Base-by-base conservation (phyloP, 352 stramenopile species). In the Globisporangium alternatum region DNA sequence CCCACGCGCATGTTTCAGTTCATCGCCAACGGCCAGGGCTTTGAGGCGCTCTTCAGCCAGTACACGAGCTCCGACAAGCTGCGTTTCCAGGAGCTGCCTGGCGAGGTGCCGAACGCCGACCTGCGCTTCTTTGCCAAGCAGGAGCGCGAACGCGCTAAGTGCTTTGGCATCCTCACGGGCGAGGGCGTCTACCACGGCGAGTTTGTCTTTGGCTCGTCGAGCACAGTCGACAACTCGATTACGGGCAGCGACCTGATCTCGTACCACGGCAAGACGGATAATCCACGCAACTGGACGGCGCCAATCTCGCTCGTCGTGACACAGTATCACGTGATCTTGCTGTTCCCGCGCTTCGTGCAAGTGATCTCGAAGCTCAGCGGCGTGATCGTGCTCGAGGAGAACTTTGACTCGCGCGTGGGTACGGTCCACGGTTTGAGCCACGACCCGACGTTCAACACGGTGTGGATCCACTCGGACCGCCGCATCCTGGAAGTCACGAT, bases 1-100 rank as follows among this genome's bases (percentile, higher is more conserved):
- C 91, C 92, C 0, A 97, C 88, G 25, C 86, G 93, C 10, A 88
- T 97, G 77, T 98, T 97, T 74, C 86, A 97, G 67, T 98, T 98
- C 65, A 72, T 97, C 56, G 88, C 91, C 17, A 66, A 67, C 2
- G 67, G 68, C 0, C 56, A 82, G 28, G 86, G 86, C 30, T 88
- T 98, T 31, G 87, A 96, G 55, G 59, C 81, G 3, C 77, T 97
- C 57, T 98, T 98, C 72, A 77, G 69, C 2, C 70, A 83, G 51
- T 96, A 97, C 74, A 81, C 79, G 33, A 90, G 81, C 62, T 76
- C 82, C 1, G 87, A 97, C 53, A 72, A 78, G 35, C 77, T 96
- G 13, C 82, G 89, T 0, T 98, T 98, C 68, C 88, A 96, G 60
- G 93, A 98, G 66, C 71, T 98, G 0, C 90, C 90, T 0, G 91